A percentile compares a stretch with the other conserved stretches of the same genome.
phyloP scores from a whole-genome alignment of 2,329 filamentous ascomycete genomes.

The Coniochaeta ligniaria region DNA sequence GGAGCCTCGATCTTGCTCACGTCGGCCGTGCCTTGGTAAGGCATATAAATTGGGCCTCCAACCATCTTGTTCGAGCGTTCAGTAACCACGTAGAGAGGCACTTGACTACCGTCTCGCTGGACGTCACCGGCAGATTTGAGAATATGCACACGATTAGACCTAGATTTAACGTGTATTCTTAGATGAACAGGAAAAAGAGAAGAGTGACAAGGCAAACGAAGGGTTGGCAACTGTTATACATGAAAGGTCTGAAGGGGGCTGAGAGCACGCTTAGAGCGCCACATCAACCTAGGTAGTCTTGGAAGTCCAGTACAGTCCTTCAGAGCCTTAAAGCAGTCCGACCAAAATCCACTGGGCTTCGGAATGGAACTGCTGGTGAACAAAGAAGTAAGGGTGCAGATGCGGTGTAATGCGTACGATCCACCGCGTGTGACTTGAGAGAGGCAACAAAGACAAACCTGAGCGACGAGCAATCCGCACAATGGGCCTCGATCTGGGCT shows the following conservation, averaged over 20 bases:
- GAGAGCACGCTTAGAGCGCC: neutral
- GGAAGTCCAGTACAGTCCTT: neutral
- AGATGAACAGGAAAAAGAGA: neutral
- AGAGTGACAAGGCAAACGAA: neutral
- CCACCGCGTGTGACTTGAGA: neutral
- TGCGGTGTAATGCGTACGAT: neutral
- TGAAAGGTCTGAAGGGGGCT: neutral
- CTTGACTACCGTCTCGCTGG: neutral
- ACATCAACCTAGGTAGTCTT: neutral
- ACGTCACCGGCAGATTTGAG: neutral
- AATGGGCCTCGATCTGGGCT: neutral
- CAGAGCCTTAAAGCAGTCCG: neutral
- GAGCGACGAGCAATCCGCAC: neutral
- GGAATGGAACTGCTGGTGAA: neutral
- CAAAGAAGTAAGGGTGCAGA: neutral
- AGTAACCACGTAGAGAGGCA: neutral
- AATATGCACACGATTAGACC: neutral
- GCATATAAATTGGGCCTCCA: neutral
- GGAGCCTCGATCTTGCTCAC: conserved; percentile 49
- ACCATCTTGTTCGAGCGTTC: neutral
- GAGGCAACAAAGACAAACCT: neutral
- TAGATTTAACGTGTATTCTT: neutral
- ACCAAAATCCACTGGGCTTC: neutral
- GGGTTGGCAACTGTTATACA: neutral
- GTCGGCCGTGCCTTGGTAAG: conserved; percentile 21